These are phyloP conservation scores for Conoideocrella luteorostrata DNA, from an alignment of 2,329 filamentous ascomycete species.

Conservation along the genomic window DNA sequence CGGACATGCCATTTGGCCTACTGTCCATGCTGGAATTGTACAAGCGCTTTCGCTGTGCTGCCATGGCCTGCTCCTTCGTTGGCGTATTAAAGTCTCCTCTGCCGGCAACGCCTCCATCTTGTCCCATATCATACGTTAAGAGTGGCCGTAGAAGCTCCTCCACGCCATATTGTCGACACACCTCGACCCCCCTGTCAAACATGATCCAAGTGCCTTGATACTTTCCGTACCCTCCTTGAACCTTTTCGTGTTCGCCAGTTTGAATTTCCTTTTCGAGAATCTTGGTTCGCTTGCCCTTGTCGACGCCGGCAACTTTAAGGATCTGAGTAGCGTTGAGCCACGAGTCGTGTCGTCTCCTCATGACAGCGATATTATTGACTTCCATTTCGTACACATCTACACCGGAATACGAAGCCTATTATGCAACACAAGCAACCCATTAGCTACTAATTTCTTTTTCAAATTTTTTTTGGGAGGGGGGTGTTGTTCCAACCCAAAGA, in stretches of 20 bases:
- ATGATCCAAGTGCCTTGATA: constrained; percentile 99
- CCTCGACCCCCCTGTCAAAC: constrained; percentile 84
- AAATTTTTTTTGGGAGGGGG: no score
- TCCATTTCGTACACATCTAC: constrained; percentile 99
- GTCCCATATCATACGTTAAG: constrained; percentile 73
- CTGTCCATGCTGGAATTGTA: constrained; percentile 67
- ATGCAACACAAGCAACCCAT: background rate
- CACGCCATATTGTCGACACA: constrained; percentile 75
- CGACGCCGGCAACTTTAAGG: constrained; percentile 91
- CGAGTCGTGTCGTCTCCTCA: constrained; percentile 90
- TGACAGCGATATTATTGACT: constrained; percentile 85
- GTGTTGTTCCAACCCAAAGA: no score
- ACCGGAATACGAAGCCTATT: constrained; percentile 80
- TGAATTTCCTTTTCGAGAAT: constrained; percentile 97
- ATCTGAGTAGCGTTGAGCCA: constrained; percentile 99
- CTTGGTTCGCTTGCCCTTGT: constrained; percentile 96
- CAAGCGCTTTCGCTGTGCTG: constrained; percentile 84
- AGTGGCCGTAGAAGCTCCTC: constrained; percentile 70
- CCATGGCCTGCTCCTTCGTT: constrained; percentile 98
- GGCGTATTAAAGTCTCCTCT: constrained; percentile 82
- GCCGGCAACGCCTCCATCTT: constrained; percentile 65
- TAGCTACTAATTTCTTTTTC: no score
- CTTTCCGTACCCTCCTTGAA: constrained; percentile 96
- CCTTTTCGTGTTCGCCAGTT: constrained; percentile 94
- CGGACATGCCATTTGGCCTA: constrained; percentile 60